A percentile compares a stretch with the other conserved stretches of the same genome.
Conservation (phyloP, 192 early-diverging fungal genomes). For the Coemansia sp. region DNA sequence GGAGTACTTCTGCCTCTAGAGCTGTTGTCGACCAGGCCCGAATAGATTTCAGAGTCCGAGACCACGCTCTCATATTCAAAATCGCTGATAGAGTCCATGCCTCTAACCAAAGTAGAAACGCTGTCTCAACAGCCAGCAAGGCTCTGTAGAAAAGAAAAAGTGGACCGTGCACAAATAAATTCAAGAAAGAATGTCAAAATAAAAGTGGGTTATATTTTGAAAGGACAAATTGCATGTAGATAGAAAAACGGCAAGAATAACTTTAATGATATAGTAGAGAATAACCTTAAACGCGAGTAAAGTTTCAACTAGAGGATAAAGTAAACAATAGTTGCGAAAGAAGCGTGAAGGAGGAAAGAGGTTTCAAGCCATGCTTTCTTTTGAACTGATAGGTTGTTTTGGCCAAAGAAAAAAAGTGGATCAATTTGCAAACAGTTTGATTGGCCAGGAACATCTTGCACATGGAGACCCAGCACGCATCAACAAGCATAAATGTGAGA, state of each 20-base stretch:
- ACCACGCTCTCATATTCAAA: constrained; percentile 43
- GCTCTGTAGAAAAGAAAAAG: neutral
- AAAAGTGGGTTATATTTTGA: too few species aligned
- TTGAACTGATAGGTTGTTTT: too few species aligned
- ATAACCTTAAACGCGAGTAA: neutral
- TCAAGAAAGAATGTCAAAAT: neutral
- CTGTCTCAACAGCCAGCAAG: neutral
- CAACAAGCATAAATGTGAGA: neutral
- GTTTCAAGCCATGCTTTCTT: neutral
- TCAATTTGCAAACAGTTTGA: neutral
- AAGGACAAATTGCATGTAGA: neutral
- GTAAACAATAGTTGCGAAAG: neutral
- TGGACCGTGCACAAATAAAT: neutral
- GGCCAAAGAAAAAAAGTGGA: neutral
- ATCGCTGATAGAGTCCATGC: constrained; percentile 35
- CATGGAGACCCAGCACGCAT: neutral
- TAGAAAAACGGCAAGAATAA: neutral
- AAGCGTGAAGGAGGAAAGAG: neutral
- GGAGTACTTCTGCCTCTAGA: neutral
- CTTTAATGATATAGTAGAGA: neutral
- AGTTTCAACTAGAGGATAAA: neutral
- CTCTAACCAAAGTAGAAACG: neutral
- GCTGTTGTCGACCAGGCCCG: constrained; percentile 16
- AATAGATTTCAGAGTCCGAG: constrained; percentile 27
- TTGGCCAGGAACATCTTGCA: neutral